A percentile compares a stretch with the other conserved stretches of the same genome.
These are phyloP conservation scores for Chenopodium album DNA, from an alignment of 148 eudicot species.

Conservation along the genomic window DNA sequence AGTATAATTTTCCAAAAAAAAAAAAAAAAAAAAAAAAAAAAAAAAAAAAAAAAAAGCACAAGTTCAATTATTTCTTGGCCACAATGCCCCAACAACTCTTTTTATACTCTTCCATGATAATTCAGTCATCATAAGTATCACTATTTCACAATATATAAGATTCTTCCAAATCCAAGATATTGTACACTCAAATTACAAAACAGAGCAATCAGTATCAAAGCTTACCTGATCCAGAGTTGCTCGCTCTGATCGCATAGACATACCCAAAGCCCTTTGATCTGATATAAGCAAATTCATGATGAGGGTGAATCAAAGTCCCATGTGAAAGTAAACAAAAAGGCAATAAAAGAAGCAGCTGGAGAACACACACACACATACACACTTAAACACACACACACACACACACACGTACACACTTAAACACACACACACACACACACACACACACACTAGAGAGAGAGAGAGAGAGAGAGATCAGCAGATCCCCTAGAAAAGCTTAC, in stretches of 20 bases:
- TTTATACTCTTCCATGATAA: background rate
- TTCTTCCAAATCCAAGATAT: background rate
- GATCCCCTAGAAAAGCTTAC: slow-evolving; percentile 40
- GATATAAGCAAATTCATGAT: slow-evolving; percentile 18
- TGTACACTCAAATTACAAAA: background rate
- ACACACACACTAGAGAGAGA: background rate
- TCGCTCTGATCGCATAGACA: slow-evolving; percentile 98
- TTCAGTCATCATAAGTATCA: background rate
- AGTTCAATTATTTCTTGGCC: background rate
- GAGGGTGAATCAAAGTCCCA: background rate
- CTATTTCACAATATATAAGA: background rate
- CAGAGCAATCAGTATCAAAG: background rate
- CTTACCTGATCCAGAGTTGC: slow-evolving; percentile 89
- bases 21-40: too few relatives aligned
- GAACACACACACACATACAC: too few relatives aligned
- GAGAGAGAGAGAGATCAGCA: background rate
- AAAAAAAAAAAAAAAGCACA: too few relatives aligned
- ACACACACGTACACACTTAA: too few relatives aligned
- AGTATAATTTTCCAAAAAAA: too few relatives aligned
- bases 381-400: too few relatives aligned
- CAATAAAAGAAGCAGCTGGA: background rate
- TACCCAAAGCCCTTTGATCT: slow-evolving; percentile 99
- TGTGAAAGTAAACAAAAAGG: background rate
- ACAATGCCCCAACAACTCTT: background rate
- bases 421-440: too few relatives aligned